A percentile compares a stretch with the other conserved stretches of the same genome.
phyloP scores from a whole-genome alignment of 1,139 yeast species.

The Hansenula sp. region DNA sequence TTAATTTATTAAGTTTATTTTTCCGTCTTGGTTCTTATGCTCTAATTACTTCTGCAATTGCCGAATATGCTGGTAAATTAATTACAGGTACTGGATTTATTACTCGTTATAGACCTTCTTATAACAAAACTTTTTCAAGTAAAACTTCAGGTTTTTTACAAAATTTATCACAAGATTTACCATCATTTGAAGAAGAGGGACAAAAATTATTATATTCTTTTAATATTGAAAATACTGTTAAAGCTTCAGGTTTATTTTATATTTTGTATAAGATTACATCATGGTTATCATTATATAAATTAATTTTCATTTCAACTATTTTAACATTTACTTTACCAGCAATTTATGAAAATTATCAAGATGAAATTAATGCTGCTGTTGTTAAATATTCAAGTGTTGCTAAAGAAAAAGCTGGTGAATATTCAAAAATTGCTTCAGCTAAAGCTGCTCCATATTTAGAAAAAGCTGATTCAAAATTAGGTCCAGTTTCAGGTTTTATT shows the following conservation, averaged over 20 bases:
- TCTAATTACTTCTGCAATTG: constrained; percentile 54
- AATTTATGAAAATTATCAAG: constrained; percentile 68
- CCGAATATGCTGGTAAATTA: constrained; percentile 64
- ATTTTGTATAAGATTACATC: constrained; percentile 70
- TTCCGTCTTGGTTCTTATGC: constrained; percentile 39
- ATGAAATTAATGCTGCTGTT: constrained; percentile 74
- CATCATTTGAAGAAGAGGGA: constrained; percentile 40
- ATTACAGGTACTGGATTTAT: constrained; percentile 70
- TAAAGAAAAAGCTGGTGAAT: constrained; percentile 52
- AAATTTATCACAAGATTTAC: constrained; percentile 30
- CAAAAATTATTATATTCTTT: constrained; percentile 64
- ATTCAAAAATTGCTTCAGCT: constrained; percentile 45
- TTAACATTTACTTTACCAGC: constrained; percentile 73
- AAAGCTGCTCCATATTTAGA: constrained; percentile 42
- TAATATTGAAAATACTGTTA: constrained; percentile 64
- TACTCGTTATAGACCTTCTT: constrained; percentile 56
- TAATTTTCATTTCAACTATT: constrained; percentile 54
- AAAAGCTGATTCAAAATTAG: constrained; percentile 49
- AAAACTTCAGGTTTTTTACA: constrained; percentile 40
- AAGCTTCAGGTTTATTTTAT: constrained; percentile 65
- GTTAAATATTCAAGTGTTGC: constrained; percentile 52
- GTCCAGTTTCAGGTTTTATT: constrained; percentile 58
- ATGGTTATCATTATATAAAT: constrained; percentile 68
- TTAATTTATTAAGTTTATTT: constrained; percentile 65
- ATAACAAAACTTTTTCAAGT: constrained; percentile 30